Evolutionary conservation across 2,329 filamentous ascomycete genomes (phyloP), one percentile per base, ranked within the genome.

Genomic region (Alternaria viburni): DNA sequence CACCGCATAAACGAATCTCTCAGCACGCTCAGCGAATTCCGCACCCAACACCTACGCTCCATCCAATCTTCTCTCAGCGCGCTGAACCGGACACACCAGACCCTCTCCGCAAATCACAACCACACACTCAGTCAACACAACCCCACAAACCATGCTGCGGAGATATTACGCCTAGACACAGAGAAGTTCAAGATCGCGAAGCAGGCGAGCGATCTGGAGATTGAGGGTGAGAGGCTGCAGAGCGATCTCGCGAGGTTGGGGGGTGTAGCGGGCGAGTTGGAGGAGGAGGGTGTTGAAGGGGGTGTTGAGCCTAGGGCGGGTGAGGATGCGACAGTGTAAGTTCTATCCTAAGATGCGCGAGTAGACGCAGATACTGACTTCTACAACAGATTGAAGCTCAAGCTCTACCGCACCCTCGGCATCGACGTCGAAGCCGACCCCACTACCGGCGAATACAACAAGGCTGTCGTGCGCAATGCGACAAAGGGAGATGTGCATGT

Each of bases 151-250:
- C 95, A 98, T 82, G 93, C 94, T 6, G 89, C 89, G 36, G 89
- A 92, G 76, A 97, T 98, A 66, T 86, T 96, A 19, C 88, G 91
- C 44, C 89, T 97, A 65, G 95, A 98, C 81, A 97, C 93, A 2
- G 90, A 94, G 71, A 97, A 97, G 77, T 98, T 98, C 82, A 90
- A 93, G 71, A 90, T 93, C 61, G 95, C 95, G n/a, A 98, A 98
- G 81, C 89, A 92, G 15, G 93, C 92, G 0, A 91, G 88, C 2
- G 95, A 98, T 78, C 85, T 96, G 7, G 94, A 97, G 83, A 93
- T 95, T 76, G 96, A 99, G 82, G 91, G 92, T n/a, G 95, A 98
- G 84, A 87, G 95, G n/a, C 83, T 98, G 49, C 89, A 92, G 60
- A 88, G 89, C 6, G 92, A 96, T 79, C 83, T 93, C 6, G 91